phyloP scores from a whole-genome alignment of 148 eudicot species.

The Polygonum maritimum region DNA sequence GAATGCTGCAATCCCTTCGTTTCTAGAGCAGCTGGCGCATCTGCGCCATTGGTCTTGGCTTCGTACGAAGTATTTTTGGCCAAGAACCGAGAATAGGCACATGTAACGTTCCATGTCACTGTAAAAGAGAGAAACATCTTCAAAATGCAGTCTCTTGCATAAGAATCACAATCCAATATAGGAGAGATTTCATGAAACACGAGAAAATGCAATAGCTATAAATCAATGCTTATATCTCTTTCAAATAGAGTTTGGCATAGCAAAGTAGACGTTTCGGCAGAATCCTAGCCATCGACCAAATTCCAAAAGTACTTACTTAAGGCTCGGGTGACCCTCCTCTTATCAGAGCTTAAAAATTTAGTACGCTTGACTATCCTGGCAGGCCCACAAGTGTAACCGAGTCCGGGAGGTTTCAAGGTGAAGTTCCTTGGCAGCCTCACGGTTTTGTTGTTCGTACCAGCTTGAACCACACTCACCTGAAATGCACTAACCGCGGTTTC shows the following conservation, averaged over 20 bases:
- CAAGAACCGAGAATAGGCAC: slow-evolving; percentile 59
- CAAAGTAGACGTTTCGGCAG: too few species aligned
- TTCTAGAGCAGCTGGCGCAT: too few species aligned
- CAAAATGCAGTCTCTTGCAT: background rate
- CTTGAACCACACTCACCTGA: slow-evolving; percentile 53
- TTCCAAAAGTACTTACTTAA: slow-evolving; percentile 41
- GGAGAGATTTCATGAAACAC: too few species aligned
- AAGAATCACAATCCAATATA: too few species aligned
- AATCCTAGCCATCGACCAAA: too few species aligned
- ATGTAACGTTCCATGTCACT: slow-evolving; percentile 77
- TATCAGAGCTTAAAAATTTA: slow-evolving; percentile 31
- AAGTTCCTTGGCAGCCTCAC: slow-evolving; percentile 55
- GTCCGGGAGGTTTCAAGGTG: slow-evolving; percentile 49
- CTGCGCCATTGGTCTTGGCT: too few species aligned
- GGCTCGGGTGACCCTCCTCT: slow-evolving; percentile 58
- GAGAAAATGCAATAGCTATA: too few species aligned
- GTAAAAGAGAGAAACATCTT: slow-evolving; percentile 4
- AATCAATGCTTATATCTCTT: too few species aligned
- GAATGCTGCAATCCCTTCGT: too few species aligned
- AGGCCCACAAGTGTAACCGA: slow-evolving; percentile 67
- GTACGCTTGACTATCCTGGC: slow-evolving; percentile 39
- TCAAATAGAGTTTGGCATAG: too few species aligned
- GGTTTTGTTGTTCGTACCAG: slow-evolving; percentile 48
- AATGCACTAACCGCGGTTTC: slow-evolving; percentile 45
- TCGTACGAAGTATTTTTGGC: slow-evolving; percentile 26